phyloP scores from a whole-genome alignment of 192 early-diverging fungal genomes.

The Coemansia sp. region DNA sequence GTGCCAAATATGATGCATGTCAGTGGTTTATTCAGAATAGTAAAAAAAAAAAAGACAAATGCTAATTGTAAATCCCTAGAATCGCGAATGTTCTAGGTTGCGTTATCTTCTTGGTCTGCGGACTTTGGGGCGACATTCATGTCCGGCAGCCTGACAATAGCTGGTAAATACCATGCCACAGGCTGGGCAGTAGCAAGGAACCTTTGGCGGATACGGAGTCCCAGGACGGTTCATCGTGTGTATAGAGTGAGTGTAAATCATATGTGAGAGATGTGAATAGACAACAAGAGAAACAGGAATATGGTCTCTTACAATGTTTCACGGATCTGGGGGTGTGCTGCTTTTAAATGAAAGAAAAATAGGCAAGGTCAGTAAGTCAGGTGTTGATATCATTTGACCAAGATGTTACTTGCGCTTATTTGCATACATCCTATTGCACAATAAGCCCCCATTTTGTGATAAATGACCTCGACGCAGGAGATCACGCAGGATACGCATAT shows the following conservation, averaged over 20 bases:
- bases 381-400: neutral
- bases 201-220: slow-evolving; percentile 2
- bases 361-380: neutral
- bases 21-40: neutral
- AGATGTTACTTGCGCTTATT: neutral
- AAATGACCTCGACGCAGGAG: neutral
- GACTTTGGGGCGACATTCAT: neutral
- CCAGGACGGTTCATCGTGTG: slow-evolving; percentile 4
- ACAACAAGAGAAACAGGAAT: neutral
- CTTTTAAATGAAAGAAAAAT: neutral
- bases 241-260: neutral
- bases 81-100: neutral
- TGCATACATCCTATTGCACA: neutral
- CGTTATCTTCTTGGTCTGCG: neutral
- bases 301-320: neutral
- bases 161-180: neutral
- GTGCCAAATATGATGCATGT: no score
- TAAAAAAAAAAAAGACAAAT: neutral
- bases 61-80: neutral
- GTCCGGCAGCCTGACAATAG: neutral
- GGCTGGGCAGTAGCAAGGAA: neutral
- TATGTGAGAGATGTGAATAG: neutral
- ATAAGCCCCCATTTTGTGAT: neutral
- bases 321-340: neutral
- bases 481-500: neutral